These are phyloP conservation scores for Rhododendron simsii DNA, from an alignment of 148 eudicot genomes.

Conservation along the genomic window DNA sequence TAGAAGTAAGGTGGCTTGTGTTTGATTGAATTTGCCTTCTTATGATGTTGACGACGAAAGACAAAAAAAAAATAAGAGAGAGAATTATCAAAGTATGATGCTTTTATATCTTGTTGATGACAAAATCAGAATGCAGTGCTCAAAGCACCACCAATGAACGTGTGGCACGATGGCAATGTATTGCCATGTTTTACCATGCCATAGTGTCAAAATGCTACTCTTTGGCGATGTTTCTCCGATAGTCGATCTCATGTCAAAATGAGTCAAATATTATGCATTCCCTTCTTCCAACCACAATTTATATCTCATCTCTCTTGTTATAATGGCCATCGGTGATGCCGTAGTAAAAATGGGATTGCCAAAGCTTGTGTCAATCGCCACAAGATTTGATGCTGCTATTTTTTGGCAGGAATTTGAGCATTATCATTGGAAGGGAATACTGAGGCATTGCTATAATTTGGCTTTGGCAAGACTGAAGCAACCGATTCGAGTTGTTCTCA, in stretches of 20 bases:
- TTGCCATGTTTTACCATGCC: not conserved
- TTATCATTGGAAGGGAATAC: not conserved
- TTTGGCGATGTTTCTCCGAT: not conserved
- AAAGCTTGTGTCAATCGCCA: not conserved
- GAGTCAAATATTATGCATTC: not conserved
- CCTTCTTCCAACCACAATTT: not conserved
- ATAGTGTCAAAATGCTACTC: not conserved
- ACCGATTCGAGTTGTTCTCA: not conserved
- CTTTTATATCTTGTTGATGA: not conserved
- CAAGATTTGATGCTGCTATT: not conserved
- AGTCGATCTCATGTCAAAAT: not conserved
- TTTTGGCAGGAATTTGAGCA: not conserved
- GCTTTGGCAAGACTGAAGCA: not conserved
- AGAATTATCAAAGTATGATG: not conserved
- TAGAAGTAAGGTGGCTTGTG: not conserved
- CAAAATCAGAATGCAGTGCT: not conserved
- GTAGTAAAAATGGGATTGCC: not conserved
- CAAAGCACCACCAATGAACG: not conserved
- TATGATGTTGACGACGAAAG: not conserved
- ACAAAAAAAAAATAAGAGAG: not conserved
- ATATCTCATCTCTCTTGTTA: not conserved
- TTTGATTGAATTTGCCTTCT: not conserved
- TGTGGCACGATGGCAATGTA: not conserved
- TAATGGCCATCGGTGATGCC: not conserved
- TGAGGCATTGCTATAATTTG: not conserved